Evolutionary conservation across 2,329 filamentous ascomycete genomes (phyloP), one percentile per base, ranked within the genome.

Genomic region (Colletotrichum sansevieriae): DNA sequence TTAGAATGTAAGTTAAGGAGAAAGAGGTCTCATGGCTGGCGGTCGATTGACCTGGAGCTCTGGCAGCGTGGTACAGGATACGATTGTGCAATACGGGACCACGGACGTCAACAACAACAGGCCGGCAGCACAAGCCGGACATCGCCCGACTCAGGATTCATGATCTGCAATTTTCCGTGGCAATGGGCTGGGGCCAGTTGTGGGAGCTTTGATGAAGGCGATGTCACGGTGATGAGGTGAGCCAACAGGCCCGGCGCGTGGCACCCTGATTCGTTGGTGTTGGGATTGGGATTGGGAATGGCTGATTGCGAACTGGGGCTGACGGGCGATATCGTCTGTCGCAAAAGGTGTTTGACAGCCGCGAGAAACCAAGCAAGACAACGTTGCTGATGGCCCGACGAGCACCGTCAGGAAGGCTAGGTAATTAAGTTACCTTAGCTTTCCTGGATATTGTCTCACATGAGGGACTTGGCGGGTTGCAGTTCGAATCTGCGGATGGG

Each of bases 1-100:
- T 65, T 63, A 60, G 51, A 20, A 37, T n/a, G 56, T 55, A 62
- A 66, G 47, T 29, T 63, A 37, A 65, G 41, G 61, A 68, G 66
- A 49, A 51, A 65, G 39, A 52, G 37, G 37, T 54, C 6, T 51
- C 52, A 10, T 65, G 12, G 3, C 15, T 20, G 18, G 25, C 39
- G 39, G 35, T 41, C 37, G 3, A 65, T 58, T 54, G 61, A 54
- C 59, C 39, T 65, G 43, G 58, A 61, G 46, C 58, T 61, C 20
- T 25, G 29, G 25, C 49, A 20, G 39, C 33, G 55, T 43, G 29
- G 55, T 22, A 39, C 55, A 41, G 35, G 44, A 52, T 29, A 69
- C 25, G 35, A 46, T 29, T 63, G 52, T 54, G 39, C 47, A 54
- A 62, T 46, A 52, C 43, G 52, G 52, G 51, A 51, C 35, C 63